Evolutionary conservation across 768 basidiomycete species (phyloP).

Genomic region (Rossbeevera mucosa): DNA sequence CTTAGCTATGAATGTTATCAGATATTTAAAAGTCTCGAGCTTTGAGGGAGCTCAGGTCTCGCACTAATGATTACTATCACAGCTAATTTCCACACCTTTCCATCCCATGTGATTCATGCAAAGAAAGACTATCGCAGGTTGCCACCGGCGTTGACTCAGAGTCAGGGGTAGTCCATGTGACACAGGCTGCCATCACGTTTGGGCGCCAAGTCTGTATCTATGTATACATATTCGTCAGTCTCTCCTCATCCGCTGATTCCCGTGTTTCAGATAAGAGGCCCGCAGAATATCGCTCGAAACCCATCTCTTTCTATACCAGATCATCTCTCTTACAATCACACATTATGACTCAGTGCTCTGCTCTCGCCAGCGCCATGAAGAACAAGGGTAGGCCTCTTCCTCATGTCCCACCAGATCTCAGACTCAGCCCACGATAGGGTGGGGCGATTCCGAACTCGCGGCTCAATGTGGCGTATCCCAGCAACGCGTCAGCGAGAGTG

Average conservation of each 20-base stretch:
- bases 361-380: slow-evolving; percentile 49
- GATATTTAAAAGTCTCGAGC: too few relatives aligned
- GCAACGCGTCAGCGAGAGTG: slow-evolving; percentile 53
- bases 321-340: slow-evolving; percentile 43
- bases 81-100: background rate
- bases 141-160: background rate
- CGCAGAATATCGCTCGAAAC: background rate
- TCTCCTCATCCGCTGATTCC: slow-evolving; percentile 12
- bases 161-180: background rate
- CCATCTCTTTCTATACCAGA: background rate
- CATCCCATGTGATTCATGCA: background rate
- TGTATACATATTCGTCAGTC: slow-evolving; percentile 9
- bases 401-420: background rate
- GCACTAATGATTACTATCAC: background rate
- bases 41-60: background rate
- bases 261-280: slow-evolving; percentile 12
- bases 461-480: slow-evolving; percentile 36
- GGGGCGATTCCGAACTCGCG: slow-evolving; percentile 37
- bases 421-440: slow-evolving; percentile 2
- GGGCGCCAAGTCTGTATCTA: background rate
- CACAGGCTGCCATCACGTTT: background rate
- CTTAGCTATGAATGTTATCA: too few relatives aligned
- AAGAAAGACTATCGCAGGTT: background rate
- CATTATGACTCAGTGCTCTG: slow-evolving; percentile 47
- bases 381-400: slow-evolving; percentile 38